A percentile compares a stretch with the other conserved stretches of the same genome.
These are phyloP conservation scores for Ambrosiella beaveri DNA, from an alignment of 2,329 filamentous ascomycete species.

Conservation along the genomic window DNA sequence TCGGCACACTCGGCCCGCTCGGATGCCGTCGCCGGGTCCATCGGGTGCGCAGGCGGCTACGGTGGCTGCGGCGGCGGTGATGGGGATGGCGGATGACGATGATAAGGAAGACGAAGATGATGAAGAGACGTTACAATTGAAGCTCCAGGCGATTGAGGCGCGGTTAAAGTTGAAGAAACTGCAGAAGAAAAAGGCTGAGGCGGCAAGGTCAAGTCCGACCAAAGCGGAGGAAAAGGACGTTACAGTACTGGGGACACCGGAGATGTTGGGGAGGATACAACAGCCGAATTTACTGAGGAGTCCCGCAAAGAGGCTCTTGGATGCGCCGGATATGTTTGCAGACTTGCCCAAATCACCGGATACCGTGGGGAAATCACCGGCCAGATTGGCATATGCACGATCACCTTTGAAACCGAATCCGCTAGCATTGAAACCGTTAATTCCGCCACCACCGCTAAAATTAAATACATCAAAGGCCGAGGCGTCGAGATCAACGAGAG, in stretches of 20 bases:
- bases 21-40: conserved; percentile 13
- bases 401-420: conserved; percentile 7
- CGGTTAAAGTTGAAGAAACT: conserved; percentile 75
- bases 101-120: conserved; percentile 46
- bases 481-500: neutral
- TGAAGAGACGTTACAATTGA: conserved; percentile 74
- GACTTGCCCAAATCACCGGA: conserved; percentile 10
- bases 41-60: neutral
- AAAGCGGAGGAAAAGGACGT: neutral
- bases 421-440: conserved; percentile 4
- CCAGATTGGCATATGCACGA: conserved; percentile 10
- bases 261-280: neutral
- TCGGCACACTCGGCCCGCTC: conserved; percentile 7
- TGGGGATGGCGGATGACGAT: conserved; percentile 18
- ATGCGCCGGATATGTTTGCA: conserved; percentile 9
- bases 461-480: neutral
- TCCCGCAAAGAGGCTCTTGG: conserved; percentile 1
- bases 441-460: conserved; percentile 4
- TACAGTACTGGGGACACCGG: neutral
- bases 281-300: neutral
- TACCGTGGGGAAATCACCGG: conserved; percentile 11
- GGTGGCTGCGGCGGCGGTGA: neutral
- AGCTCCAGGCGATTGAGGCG: conserved; percentile 77
- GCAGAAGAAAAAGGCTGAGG: conserved; percentile 41
- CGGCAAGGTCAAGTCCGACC: neutral